Evolutionary conservation across 306 rosid species (phyloP), one percentile per base, ranked within the genome.

Genomic region (Vigna trinervia): DNA sequence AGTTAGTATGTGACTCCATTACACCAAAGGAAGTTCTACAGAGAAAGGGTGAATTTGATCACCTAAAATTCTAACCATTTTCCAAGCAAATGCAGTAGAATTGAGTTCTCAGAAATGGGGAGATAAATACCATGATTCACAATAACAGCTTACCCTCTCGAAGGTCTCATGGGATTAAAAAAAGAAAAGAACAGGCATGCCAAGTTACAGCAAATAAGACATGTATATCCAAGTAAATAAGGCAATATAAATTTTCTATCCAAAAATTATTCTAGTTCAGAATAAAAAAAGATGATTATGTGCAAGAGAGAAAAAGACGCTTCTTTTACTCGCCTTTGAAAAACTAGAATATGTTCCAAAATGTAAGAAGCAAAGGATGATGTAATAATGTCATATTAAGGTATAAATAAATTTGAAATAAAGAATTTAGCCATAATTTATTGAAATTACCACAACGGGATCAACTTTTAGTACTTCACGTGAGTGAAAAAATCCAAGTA

Each of bases 61-160:
- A 41, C 56, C 54, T 43, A 73, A 78, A 61, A 46, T 54, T 73
- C 19, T 14, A 51, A 51, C 13, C 69, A 57, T 36, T 65, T 45
- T 57, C 67, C 62, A 82, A 60, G 48, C 17, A 72, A 73, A 83
- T 77, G 57, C 69, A 67, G 52, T 28, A 38, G 34, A 80, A 73
- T 48, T 48, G 56, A 54, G 30, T 19, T 61, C 61, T 74, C n/a
- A 61, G 22, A 22, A 45, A 12, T 38, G 13, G n/a, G 41, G 65
- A 77, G 65, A 76, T 4, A 45, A 3, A 43, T 45, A 45, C 14
- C 50, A 45, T 12, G 50, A 45, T 12, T 54, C 65, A 70, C 8
- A 8, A 76, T 56, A 74, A 64, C 38, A 72, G 78, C 87, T 75
- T 75, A 86, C 99, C 95, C 73, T 91, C 85, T 96, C 97, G 82